phyloP scores from a whole-genome alignment of 2,329 filamentous ascomycete genomes.

The Lachnellula willkommii region DNA sequence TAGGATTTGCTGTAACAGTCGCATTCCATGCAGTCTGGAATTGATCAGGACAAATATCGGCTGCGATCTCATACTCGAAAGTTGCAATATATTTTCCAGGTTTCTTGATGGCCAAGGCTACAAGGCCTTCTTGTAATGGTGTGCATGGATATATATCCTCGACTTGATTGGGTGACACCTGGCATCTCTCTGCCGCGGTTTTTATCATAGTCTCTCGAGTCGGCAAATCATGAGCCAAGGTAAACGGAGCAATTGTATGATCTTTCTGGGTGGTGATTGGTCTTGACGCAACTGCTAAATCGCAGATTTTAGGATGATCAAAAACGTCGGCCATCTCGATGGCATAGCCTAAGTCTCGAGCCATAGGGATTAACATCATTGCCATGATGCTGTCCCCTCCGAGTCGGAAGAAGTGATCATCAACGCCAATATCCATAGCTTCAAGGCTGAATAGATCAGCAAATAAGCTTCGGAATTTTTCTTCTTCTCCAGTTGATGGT shows the following conservation, averaged over 20 bases:
- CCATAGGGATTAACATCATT: conserved; percentile 40
- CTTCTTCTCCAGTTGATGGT: not conserved
- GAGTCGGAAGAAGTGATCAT: conserved; percentile 35
- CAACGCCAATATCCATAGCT: conserved; percentile 8
- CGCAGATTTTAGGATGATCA: conserved; percentile 33
- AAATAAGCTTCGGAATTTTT: conserved; percentile 6
- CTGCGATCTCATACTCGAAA: not conserved
- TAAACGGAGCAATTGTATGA: not conserved
- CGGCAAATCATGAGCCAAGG: not conserved
- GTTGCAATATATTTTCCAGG: not conserved
- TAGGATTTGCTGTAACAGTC: not conserved
- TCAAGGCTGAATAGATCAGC: not conserved
- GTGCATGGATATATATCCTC: conserved; percentile 36
- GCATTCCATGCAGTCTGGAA: not conserved
- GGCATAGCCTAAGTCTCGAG: conserved; percentile 24
- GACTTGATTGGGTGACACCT: conserved; percentile 7
- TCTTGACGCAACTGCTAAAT: conserved; percentile 34
- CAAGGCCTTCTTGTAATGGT: conserved; percentile 33
- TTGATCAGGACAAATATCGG: not conserved
- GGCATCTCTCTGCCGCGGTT: not conserved
- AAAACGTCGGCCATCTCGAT: conserved; percentile 41
- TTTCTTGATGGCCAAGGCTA: conserved; percentile 31
- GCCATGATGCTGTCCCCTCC: conserved; percentile 32
- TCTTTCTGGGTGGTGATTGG: not conserved
- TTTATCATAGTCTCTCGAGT: not conserved